These are phyloP conservation scores for Ogataea paraovalis DNA, from an alignment of 805 yeast genomes.

Conservation along the genomic window DNA sequence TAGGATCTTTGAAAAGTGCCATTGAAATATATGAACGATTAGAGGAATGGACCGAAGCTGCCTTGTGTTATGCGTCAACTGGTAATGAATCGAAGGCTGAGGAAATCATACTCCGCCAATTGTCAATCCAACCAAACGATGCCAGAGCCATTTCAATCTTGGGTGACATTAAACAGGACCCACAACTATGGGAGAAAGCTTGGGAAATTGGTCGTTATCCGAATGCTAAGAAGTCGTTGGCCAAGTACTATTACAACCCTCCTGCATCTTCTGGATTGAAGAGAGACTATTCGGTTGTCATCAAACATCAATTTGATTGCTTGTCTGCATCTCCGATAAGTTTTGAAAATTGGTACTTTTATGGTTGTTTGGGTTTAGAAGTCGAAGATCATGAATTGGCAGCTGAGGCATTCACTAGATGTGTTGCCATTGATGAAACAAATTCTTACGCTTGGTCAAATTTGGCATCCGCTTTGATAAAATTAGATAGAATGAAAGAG, in stretches of 20 bases:
- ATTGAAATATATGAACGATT: conserved; percentile 82
- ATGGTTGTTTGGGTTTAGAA: conserved; percentile 88
- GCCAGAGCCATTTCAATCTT: conserved; percentile 79
- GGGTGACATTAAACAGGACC: conserved; percentile 82
- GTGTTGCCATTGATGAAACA: conserved; percentile 79
- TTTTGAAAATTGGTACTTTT: conserved; percentile 84
- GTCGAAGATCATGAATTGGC: conserved; percentile 67
- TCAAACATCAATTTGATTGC: conserved; percentile 70
- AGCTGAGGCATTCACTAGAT: conserved; percentile 87
- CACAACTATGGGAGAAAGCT: conserved; percentile 72
- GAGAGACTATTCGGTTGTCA: conserved; percentile 50
- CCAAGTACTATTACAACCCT: conserved; percentile 65
- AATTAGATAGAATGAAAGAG: conserved; percentile 60
- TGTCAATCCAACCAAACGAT: conserved; percentile 60
- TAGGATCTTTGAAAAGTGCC: conserved; percentile 85
- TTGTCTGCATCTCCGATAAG: conserved; percentile 67
- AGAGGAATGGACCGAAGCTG: conserved; percentile 74
- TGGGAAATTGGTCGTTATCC: conserved; percentile 85
- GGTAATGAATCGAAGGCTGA: conserved; percentile 71
- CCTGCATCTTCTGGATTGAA: conserved; percentile 50
- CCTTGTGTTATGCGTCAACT: conserved; percentile 83
- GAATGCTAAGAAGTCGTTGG: conserved; percentile 80
- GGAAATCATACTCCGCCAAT: conserved; percentile 49
- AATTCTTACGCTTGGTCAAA: conserved; percentile 89
- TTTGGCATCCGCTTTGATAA: conserved; percentile 73